phyloP scores from a whole-genome alignment of 257 asterid genomes.

The Gentiana straminea region DNA sequence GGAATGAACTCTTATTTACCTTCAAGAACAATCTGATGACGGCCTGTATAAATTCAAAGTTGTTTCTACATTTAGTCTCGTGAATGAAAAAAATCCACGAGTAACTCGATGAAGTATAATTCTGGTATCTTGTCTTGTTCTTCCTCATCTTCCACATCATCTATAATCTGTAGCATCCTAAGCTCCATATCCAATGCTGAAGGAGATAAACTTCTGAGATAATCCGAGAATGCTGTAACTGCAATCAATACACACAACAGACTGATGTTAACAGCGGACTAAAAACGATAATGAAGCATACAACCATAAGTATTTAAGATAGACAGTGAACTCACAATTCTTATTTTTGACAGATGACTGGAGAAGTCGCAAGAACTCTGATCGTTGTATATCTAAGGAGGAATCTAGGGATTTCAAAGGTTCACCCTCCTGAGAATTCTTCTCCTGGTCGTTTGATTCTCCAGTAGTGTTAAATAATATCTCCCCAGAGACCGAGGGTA shows the following conservation, averaged over 20 bases:
- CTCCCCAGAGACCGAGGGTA: constrained; percentile 76
- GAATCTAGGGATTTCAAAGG: constrained; percentile 14
- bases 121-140: constrained; percentile 48
- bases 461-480: constrained; percentile 39
- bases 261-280: constrained; percentile 7
- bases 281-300: no score
- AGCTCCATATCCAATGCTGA: constrained; percentile 78
- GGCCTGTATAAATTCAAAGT: constrained; percentile 78
- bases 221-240: constrained; percentile 66
- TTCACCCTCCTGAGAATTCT: constrained; percentile 29
- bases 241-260: constrained; percentile 22
- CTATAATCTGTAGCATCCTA: constrained; percentile 66
- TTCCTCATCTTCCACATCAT: constrained; percentile 46
- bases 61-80: constrained; percentile 56
- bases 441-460: constrained; percentile 33
- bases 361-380: constrained; percentile 55
- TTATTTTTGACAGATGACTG: constrained; percentile 32
- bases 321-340: constrained; percentile 41
- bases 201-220: constrained; percentile 63
- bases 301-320: no score
- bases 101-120: constrained; percentile 46
- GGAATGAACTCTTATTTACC: constrained; percentile 26
- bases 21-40: constrained; percentile 63
- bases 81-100: constrained; percentile 64
- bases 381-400: constrained; percentile 24